Percentiles rank a stretch among this genome's conserved stretches.
These are phyloP conservation scores for Penicillium sp. DNA, from an alignment of 2,329 filamentous ascomycete species.

Conservation along the genomic window DNA sequence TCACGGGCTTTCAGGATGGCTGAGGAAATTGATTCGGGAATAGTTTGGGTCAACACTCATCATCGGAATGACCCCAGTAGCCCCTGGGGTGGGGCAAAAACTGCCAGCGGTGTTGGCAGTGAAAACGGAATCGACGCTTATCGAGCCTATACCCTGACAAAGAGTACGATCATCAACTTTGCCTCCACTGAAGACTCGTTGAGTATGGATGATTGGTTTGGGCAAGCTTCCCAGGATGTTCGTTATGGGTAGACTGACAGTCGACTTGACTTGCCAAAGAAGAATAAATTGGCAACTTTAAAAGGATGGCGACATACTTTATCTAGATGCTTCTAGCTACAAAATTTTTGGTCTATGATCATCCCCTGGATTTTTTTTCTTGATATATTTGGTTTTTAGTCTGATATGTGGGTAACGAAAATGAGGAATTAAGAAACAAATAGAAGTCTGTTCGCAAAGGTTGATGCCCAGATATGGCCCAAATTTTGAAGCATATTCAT, in stretches of 20 bases:
- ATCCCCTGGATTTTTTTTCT: too few species aligned
- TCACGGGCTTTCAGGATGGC: conserved; percentile 54
- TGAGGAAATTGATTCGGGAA: conserved; percentile 53
- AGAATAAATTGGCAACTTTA: too few species aligned
- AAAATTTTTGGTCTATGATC: too few species aligned
- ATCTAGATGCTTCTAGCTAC: too few species aligned
- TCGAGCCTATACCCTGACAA: conserved; percentile 57
- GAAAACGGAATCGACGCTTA: conserved; percentile 73
- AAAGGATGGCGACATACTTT: too few species aligned
- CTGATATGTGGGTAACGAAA: too few species aligned
- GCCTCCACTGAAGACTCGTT: conserved; percentile 35
- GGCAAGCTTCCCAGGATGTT: conserved; percentile 60
- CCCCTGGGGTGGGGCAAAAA: conserved; percentile 70
- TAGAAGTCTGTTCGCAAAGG: too few species aligned
- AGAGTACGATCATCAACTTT: conserved; percentile 62
- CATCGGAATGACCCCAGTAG: conserved; percentile 74
- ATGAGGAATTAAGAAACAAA: too few species aligned
- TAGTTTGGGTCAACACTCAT: conserved; percentile 58
- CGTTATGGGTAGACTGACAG: conserved; percentile 59
- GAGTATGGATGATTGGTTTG: conserved; percentile 63
- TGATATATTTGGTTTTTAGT: too few species aligned
- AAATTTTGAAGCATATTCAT: background rate
- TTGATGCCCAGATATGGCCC: too few species aligned
- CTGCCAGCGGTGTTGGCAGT: conserved; percentile 66
- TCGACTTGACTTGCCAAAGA: too few species aligned